These are phyloP conservation scores for Glycine soja DNA, from an alignment of 306 rosid genomes.

Conservation along the genomic window DNA sequence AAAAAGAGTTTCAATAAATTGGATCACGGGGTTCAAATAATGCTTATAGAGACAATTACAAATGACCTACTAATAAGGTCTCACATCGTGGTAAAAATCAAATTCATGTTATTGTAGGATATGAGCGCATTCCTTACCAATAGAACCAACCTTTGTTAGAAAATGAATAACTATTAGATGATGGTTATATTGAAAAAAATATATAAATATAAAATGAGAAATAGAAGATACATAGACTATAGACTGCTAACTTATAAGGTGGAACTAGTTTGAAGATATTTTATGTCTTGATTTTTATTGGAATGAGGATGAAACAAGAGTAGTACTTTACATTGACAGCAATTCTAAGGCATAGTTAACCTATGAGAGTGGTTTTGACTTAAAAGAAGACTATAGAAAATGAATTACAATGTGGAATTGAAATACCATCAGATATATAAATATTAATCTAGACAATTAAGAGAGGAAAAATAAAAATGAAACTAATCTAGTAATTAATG, in stretches of 20 bases:
- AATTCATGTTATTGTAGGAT: no score
- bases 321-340: constrained; percentile 3
- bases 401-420: no score
- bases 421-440: no score
- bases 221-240: neutral
- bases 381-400: neutral
- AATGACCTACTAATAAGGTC: no score
- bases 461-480: constrained; percentile 20
- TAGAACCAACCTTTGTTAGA: neutral
- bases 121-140: no score
- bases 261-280: neutral
- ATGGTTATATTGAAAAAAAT: neutral
- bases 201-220: no score
- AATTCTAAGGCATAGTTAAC: constrained; percentile 13
- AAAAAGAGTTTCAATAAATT: no score
- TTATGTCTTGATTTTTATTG: neutral
- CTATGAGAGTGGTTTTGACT: neutral
- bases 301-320: neutral
- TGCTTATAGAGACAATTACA: no score
- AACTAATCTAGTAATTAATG: constrained; percentile 38
- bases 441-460: constrained; percentile 46
- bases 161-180: neutral
- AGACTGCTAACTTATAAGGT: neutral
- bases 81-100: no score
- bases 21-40: no score